Percentiles rank a stretch among this genome's conserved stretches.
Evolutionary conservation across 2,329 filamentous ascomycete genomes (phyloP).

Genomic region (Trichoderma sp.): DNA sequence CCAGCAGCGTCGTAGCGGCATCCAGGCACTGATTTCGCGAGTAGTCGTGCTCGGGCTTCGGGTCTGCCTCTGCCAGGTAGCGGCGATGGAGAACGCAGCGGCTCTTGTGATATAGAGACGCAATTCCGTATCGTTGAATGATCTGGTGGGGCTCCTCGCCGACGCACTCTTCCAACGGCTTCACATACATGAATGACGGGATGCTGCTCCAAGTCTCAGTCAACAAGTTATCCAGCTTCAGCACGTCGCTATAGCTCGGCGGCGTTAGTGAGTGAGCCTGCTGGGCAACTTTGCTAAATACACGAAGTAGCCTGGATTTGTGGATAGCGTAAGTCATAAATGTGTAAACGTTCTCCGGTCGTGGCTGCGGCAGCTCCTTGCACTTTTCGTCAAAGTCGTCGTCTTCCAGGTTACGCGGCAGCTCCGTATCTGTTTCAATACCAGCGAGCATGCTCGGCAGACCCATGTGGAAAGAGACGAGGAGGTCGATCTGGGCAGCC

Average conservation of each 20-base stretch:
- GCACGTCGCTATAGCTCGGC: slow-evolving; percentile 49
- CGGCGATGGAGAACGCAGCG: slow-evolving; percentile 55
- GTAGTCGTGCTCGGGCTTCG: slow-evolving; percentile 47
- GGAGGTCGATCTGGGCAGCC: slow-evolving; percentile 56
- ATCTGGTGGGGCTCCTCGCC: slow-evolving; percentile 46
- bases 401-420: slow-evolving; percentile 62
- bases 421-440: slow-evolving; percentile 60
- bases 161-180: slow-evolving; percentile 47
- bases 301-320: slow-evolving; percentile 47
- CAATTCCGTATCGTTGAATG: slow-evolving; percentile 53
- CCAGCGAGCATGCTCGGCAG: slow-evolving; percentile 63
- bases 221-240: slow-evolving; percentile 46
- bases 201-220: slow-evolving; percentile 45
- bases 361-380: slow-evolving; percentile 51
- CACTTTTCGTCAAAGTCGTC: slow-evolving; percentile 60
- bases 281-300: slow-evolving; percentile 49
- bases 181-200: slow-evolving; percentile 48
- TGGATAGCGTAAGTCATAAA: slow-evolving; percentile 53
- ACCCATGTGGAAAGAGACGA: slow-evolving; percentile 66
- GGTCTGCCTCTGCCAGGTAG: slow-evolving; percentile 45
- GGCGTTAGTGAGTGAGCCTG: slow-evolving; percentile 48
- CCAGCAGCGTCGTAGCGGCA: slow-evolving; percentile 46
- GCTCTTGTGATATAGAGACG: slow-evolving; percentile 52
- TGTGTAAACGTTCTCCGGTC: slow-evolving; percentile 59
- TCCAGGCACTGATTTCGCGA: slow-evolving; percentile 51